Base-by-base conservation (phyloP, 305 asterid species). In the Fraxinus paxiana region DNA sequence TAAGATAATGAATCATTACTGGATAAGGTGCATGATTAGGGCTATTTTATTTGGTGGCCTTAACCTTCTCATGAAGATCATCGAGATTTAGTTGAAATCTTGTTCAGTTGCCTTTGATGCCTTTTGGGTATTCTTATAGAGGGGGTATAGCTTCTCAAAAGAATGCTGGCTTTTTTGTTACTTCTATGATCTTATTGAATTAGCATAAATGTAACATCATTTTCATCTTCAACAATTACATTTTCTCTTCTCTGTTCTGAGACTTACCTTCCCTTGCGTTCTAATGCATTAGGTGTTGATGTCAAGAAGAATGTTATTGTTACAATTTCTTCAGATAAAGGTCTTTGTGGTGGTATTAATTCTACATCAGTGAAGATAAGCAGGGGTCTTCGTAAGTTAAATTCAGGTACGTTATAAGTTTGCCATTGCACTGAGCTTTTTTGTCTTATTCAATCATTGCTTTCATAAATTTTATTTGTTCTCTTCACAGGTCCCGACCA, bases 331-430 rank as follows among this genome's bases (percentile, higher is more conserved):
- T 89, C 98, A 2, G 98, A 96, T 92, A 92, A 92, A 87, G 99
- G 98, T 87, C 97, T 95, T 77, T 95, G 99, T 83, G 98, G 98
- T 87, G 98, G 99, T 83, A 95, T 95, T 79, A 95, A 95, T 81
- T 95, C 98, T 79, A 94, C 99, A 2, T 61, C 95, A 56, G 98
- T 95, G 86, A 96, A 92, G 92, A 88, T 86, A 78, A 94, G 98
- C 97, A 86, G 94, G 88, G 97, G 87, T 65, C 86, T 94, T 72
- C 82, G 76, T 72, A 96, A 92, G 90, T 65, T 96, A 81, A 92
- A 89, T 86, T 84, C 97, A 83, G 99, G 99, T 92, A 86, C 46
- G 34, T 79, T 78, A 33, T 59, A 35, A 26, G 37, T 67, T 80
- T 75, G 48, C 46, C 71, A 48, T 13, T 33, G 34, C 43, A 3